phyloP scores from a whole-genome alignment of 1,284 basidiomycete species.

The Heliocybe sulcata region DNA sequence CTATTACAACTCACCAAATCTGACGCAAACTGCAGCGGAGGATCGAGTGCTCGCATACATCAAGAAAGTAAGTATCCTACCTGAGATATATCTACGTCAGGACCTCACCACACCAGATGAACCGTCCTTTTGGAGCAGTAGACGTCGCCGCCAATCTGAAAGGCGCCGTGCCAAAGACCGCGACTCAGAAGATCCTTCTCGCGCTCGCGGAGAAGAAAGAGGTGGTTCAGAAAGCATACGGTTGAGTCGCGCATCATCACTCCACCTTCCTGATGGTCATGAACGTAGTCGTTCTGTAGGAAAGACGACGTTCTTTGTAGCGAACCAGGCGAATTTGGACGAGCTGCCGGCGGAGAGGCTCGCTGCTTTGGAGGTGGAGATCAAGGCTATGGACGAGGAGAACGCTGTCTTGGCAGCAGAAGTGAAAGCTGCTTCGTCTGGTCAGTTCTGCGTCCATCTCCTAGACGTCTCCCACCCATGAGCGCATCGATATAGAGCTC shows the following conservation, averaged over 20 bases:
- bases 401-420: constrained; percentile 48
- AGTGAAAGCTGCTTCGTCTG: constrained; percentile 41
- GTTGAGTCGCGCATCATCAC: too few species aligned
- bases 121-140: constrained; percentile 71
- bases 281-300: too few species aligned
- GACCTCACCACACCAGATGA: constrained; percentile 61
- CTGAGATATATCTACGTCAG: too few species aligned
- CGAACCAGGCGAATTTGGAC: constrained; percentile 61
- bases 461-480: too few species aligned
- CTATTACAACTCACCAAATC: neutral
- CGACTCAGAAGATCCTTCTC: constrained; percentile 75
- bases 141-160: constrained; percentile 86
- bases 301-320: constrained; percentile 81
- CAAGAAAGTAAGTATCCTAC: constrained; percentile 49
- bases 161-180: constrained; percentile 74
- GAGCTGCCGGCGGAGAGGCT: constrained; percentile 53
- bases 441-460: too few species aligned
- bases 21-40: constrained; percentile 43
- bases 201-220: constrained; percentile 72
- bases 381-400: constrained; percentile 48
- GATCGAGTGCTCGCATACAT: constrained; percentile 68
- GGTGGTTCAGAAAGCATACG: constrained; percentile 72
- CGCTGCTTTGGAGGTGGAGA: constrained; percentile 46
- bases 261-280: too few species aligned
- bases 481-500: constrained; percentile 73